Base-by-base conservation (phyloP, 1,284 basidiomycete species). In the Ceratobasidium sp. region DNA sequence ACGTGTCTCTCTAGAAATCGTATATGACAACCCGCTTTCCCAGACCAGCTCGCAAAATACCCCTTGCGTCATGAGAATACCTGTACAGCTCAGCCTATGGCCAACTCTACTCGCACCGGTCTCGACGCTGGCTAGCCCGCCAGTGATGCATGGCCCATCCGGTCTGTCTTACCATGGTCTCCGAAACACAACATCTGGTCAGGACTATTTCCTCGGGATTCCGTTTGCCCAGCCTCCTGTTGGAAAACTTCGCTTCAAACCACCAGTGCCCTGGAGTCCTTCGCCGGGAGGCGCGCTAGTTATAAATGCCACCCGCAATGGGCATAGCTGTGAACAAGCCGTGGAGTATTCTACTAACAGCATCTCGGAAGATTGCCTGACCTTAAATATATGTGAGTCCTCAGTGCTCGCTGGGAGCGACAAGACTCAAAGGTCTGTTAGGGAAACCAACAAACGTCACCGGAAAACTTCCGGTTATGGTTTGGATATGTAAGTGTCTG, bases 341-440 rank as follows among this genome's bases (percentile, higher is more conserved):
- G 50, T 59, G 17, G 22, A 24, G 54, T 54, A 45, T 22, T 50
- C 22, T 36, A 50, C 22, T 31, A 73, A 56, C 29, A 62, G 62
- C 5, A 62, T 79, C 15, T 79, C 78, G 17, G 84, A 85, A 75
- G 83, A 85, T 76, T 85, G 85, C 77, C 77, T 85, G 44, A 81
- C 80, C 50, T 76, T 85, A 45, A 84, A 85, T 76, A 79, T 85
- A 36, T 82, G 79, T 60, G 76, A 79, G n/a, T 63, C 83, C 44
- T 82, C 84, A 2, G 82, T 83, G 27, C 75, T 83, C 76, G 78
- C 80, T 19, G 81, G 80, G 77, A 80, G 60, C 69, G 78, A 57
- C n/a, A 15, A 53, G 19, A 8, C 19, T 22, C 7, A 15, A 27
- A 29, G 75, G 41, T 9, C 22, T 36, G 27, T 14, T 19, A 67